These are phyloP conservation scores for Suillus fuscotomentosus DNA, from an alignment of 768 basidiomycete genomes.

Conservation along the genomic window DNA sequence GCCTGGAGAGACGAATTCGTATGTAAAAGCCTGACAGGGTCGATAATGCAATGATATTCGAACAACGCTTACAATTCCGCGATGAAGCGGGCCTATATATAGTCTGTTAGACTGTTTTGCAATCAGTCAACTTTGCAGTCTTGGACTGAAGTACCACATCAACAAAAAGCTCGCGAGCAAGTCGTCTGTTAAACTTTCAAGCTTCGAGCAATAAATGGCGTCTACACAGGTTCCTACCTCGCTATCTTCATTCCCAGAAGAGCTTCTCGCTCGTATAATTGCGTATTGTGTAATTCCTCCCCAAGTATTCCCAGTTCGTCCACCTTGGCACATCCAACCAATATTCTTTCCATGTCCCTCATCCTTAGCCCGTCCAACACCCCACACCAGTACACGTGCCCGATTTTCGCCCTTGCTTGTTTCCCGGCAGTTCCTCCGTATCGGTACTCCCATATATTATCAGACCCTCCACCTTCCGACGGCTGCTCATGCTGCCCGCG, in stretches of 20 bases:
- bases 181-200: neutral
- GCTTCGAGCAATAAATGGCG: neutral
- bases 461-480: slow-evolving; percentile 46
- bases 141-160: neutral
- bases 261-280: slow-evolving; percentile 48
- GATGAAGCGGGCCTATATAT: too few relatives aligned
- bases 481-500: slow-evolving; percentile 35
- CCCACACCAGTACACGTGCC: slow-evolving; percentile 13
- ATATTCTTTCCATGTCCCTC: slow-evolving; percentile 8
- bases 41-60: too few relatives aligned
- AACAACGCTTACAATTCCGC: too few relatives aligned
- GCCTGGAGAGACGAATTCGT: too few relatives aligned
- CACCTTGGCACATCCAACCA: slow-evolving; percentile 22
- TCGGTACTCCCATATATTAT: slow-evolving; percentile 58
- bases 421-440: slow-evolving; percentile 51
- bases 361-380: slow-evolving; percentile 4
- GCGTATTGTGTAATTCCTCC: slow-evolving; percentile 26
- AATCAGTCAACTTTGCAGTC: neutral
- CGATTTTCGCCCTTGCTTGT: slow-evolving; percentile 48
- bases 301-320: slow-evolving; percentile 18
- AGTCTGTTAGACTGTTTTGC: neutral
- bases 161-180: neutral
- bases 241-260: slow-evolving; percentile 37
- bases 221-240: slow-evolving; percentile 3
- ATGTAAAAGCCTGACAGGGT: too few relatives aligned